A percentile compares a stretch with the other conserved stretches of the same genome.
These are phyloP conservation scores for Gossypium arboreum DNA, from an alignment of 345 rosid species.

Conservation along the genomic window DNA sequence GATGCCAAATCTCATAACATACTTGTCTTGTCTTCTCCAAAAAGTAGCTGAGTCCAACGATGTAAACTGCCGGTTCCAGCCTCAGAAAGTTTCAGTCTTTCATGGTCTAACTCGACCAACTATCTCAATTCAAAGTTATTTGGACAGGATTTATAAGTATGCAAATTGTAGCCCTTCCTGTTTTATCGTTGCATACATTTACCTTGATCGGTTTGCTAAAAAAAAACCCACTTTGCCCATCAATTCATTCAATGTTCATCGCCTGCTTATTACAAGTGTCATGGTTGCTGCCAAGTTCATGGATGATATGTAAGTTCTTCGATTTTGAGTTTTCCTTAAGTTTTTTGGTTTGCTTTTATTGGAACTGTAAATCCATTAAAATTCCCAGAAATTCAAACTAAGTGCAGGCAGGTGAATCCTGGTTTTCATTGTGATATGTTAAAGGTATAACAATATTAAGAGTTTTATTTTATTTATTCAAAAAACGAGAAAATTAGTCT, in stretches of 20 bases:
- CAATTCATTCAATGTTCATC: slow-evolving; percentile 82
- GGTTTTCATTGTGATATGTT: neutral
- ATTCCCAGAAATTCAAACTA: neutral
- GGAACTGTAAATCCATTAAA: neutral
- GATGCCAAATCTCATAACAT: slow-evolving; percentile 58
- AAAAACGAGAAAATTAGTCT: too few relatives aligned
- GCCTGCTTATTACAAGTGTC: slow-evolving; percentile 83
- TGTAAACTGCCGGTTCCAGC: slow-evolving; percentile 26
- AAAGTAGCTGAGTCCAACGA: slow-evolving; percentile 76
- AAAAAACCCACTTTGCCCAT: slow-evolving; percentile 71
- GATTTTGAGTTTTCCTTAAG: neutral
- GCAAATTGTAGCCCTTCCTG: slow-evolving; percentile 91
- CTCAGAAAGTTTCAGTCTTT: slow-evolving; percentile 62
- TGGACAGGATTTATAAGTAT: slow-evolving; percentile 78
- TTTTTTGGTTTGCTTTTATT: neutral
- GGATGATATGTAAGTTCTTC: slow-evolving; percentile 78
- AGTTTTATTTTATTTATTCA: too few relatives aligned
- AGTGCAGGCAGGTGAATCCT: neutral
- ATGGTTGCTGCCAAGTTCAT: slow-evolving; percentile 85
- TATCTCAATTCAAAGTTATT: slow-evolving; percentile 66
- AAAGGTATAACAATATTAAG: neutral
- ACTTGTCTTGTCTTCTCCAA: slow-evolving; percentile 71
- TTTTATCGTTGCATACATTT: slow-evolving; percentile 77
- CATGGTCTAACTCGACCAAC: slow-evolving; percentile 74
- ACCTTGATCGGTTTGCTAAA: slow-evolving; percentile 74